phyloP scores from a whole-genome alignment of 1,284 basidiomycete species.

The Tilletia horrida region DNA sequence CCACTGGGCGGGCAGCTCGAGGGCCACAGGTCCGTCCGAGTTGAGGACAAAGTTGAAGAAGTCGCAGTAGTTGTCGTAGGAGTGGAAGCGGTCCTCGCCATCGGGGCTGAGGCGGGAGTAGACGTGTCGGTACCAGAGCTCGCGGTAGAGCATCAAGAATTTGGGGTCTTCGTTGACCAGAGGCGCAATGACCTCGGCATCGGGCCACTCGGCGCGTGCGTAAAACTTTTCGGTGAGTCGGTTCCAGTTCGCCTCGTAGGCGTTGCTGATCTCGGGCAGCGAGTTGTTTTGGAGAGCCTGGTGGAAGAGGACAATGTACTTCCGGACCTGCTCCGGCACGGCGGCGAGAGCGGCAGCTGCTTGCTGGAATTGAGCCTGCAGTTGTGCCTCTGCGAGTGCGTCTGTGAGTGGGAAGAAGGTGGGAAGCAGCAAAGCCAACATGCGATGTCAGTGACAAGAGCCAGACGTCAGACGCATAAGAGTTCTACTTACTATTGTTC shows the following conservation, averaged over 20 bases:
- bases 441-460: too few relatives aligned
- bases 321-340: slow-evolving; percentile 52
- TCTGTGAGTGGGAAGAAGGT: slow-evolving; percentile 24
- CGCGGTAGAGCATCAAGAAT: slow-evolving; percentile 68
- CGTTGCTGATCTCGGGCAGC: slow-evolving; percentile 71
- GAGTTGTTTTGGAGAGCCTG: slow-evolving; percentile 50
- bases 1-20: slow-evolving; percentile 95
- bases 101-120: slow-evolving; percentile 92
- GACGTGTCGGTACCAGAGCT: slow-evolving; percentile 85
- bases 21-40: slow-evolving; percentile 83
- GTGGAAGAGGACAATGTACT: slow-evolving; percentile 53
- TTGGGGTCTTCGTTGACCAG: slow-evolving; percentile 72
- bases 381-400: slow-evolving; percentile 39
- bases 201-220: slow-evolving; percentile 90
- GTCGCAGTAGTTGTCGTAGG: slow-evolving; percentile 98
- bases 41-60: slow-evolving; percentile 90
- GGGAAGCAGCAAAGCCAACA: not conserved
- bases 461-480: not conserved
- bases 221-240: slow-evolving; percentile 94
- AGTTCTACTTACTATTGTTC: slow-evolving; percentile 2
- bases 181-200: slow-evolving; percentile 89
- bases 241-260: slow-evolving; percentile 96
- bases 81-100: slow-evolving; percentile 95
- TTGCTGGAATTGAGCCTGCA: slow-evolving; percentile 42
- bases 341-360: slow-evolving; percentile 46